A percentile compares a stretch with the other conserved stretches of the same genome.
phyloP scores from a whole-genome alignment of 192 early-diverging fungal species.

The Umbelopsis ramanniana region DNA sequence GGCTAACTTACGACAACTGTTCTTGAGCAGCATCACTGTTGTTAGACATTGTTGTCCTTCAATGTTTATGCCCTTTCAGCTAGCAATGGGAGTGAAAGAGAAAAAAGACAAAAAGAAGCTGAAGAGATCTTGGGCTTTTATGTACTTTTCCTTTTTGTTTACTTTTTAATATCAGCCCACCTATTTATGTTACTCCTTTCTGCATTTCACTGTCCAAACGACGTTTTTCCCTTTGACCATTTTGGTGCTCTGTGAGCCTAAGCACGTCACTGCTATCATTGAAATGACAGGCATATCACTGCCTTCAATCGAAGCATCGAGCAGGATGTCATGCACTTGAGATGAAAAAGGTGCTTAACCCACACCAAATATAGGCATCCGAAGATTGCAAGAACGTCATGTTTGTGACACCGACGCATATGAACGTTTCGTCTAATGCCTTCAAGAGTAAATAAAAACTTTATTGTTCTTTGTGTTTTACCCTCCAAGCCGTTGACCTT shows the following conservation, averaged over 20 bases:
- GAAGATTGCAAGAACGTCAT: not conserved
- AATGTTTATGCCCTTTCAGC: not conserved
- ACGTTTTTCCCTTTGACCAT: no score
- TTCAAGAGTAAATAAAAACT: not conserved
- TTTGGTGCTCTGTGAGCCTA: no score
- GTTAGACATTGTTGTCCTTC: no score
- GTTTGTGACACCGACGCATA: not conserved
- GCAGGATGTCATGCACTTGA: no score
- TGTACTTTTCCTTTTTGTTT: not conserved
- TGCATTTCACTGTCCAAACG: not conserved
- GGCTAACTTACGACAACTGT: not conserved
- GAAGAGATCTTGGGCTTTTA: not conserved
- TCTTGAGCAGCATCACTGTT: not conserved
- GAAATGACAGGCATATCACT: no score
- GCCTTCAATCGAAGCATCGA: no score
- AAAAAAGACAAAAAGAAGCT: not conserved
- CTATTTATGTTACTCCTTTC: no score
- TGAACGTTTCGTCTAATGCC: not conserved
- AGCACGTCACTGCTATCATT: no score
- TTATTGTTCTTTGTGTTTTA: not conserved
- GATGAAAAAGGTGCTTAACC: no score
- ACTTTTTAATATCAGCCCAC: not conserved
- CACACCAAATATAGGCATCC: no score
- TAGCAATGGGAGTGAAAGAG: not conserved
- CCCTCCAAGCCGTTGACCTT: slow-evolving; percentile 6